These are phyloP conservation scores for Nemania sp. DNA, from an alignment of 2,329 filamentous ascomycete genomes.

Conservation along the genomic window DNA sequence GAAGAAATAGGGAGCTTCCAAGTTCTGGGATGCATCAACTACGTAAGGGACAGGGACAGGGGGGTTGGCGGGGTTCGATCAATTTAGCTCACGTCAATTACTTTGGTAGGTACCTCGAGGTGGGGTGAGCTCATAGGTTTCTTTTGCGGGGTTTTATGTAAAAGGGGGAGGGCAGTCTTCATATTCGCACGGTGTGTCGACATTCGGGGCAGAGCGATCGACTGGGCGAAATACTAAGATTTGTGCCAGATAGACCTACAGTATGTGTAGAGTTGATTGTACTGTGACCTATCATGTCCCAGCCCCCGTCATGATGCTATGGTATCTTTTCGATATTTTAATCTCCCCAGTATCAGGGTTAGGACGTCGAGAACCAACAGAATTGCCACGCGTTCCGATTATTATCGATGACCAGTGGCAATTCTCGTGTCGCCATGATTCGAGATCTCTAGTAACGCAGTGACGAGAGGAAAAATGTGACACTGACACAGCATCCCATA, in stretches of 20 bases:
- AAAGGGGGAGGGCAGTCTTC: not conserved
- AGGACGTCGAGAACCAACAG: constrained; percentile 24
- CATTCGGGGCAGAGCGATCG: not conserved
- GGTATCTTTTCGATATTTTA: too few relatives aligned
- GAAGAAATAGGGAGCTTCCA: constrained; percentile 17
- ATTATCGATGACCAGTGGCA: not conserved
- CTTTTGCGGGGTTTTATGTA: constrained; percentile 22
- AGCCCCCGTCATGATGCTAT: too few relatives aligned
- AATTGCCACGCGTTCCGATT: constrained; percentile 27
- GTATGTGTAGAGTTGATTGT: not conserved
- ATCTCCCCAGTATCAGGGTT: too few relatives aligned
- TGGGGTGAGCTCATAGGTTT: constrained; percentile 31
- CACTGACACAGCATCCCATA: not conserved
- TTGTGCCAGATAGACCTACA: not conserved
- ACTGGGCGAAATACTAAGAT: too few relatives aligned
- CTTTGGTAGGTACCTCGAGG: too few relatives aligned
- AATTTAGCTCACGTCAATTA: constrained; percentile 9
- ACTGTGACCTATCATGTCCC: too few relatives aligned
- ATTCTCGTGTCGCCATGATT: not conserved
- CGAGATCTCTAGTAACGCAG: not conserved
- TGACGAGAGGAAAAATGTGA: too few relatives aligned
- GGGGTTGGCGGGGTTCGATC: constrained; percentile 25
- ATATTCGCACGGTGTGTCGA: too few relatives aligned
- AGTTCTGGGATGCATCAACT: constrained; percentile 26
- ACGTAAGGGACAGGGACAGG: constrained; percentile 18